These are phyloP conservation scores for Claviceps digitariae DNA, from an alignment of 2,329 filamentous ascomycete species.

Conservation along the genomic window DNA sequence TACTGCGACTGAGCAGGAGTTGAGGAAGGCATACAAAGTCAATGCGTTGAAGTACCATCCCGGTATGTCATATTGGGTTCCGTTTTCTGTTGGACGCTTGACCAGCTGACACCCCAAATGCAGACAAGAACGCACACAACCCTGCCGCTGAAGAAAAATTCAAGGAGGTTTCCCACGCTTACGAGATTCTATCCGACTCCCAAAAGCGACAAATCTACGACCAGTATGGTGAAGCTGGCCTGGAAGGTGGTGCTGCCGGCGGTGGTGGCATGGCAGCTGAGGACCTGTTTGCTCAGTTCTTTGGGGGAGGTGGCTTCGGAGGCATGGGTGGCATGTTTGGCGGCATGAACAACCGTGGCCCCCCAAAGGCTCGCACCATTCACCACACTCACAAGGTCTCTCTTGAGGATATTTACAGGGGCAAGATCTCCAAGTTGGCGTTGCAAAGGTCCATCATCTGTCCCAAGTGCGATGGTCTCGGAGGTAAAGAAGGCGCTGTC, in stretches of 20 bases:
- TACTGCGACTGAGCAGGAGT: constrained; percentile 66
- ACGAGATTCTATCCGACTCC: constrained; percentile 83
- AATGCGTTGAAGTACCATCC: constrained; percentile 75
- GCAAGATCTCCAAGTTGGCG: constrained; percentile 94
- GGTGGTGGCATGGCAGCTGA: constrained; percentile 84
- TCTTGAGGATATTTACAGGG: constrained; percentile 93
- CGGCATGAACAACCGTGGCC: constrained; percentile 62
- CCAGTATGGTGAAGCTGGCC: constrained; percentile 92
- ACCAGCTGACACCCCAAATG: neutral
- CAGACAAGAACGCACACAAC: constrained; percentile 95
- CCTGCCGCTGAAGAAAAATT: constrained; percentile 92
- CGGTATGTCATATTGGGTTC: constrained; percentile 39
- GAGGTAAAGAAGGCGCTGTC: constrained; percentile 96
- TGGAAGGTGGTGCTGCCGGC: constrained; percentile 72
- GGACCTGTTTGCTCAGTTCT: constrained; percentile 95
- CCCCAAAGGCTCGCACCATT: constrained; percentile 82
- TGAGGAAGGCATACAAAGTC: constrained; percentile 85
- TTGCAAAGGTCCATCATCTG: constrained; percentile 97
- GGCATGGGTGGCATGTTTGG: constrained; percentile 64
- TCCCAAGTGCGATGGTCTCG: constrained; percentile 81
- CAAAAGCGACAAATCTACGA: constrained; percentile 91
- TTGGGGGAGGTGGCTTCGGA: constrained; percentile 57
- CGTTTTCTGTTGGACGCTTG: neutral
- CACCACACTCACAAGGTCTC: constrained; percentile 98
- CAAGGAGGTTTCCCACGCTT: constrained; percentile 93